phyloP scores from a whole-genome alignment of 2,329 filamentous ascomycete species.

The Colletotrichum nymphaeae region DNA sequence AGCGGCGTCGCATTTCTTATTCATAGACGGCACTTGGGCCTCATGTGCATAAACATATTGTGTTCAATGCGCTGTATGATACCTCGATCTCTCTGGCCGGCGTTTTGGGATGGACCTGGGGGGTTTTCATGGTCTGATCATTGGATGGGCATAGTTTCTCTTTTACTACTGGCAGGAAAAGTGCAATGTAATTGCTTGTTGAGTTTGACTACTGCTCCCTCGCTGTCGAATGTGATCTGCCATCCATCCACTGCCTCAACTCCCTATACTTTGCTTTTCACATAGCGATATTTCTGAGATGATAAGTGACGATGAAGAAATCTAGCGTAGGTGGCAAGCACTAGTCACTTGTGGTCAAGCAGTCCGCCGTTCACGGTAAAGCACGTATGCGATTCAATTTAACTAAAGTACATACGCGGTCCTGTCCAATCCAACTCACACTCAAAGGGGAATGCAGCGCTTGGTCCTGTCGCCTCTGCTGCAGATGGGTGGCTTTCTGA shows the following conservation, averaged over 20 bases:
- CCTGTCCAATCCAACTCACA: neutral
- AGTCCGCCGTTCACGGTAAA: neutral
- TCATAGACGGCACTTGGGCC: conserved; percentile 37
- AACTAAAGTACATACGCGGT: too few relatives aligned
- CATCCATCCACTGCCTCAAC: neutral
- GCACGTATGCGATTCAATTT: neutral
- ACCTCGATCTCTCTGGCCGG: conserved; percentile 38
- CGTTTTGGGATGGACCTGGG: conserved; percentile 36
- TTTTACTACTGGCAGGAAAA: conserved; percentile 37
- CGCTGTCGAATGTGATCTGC: neutral
- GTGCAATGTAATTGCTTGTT: conserved; percentile 34
- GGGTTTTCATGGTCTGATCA: conserved; percentile 36
- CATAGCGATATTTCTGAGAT: neutral
- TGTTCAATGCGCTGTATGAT: conserved; percentile 39
- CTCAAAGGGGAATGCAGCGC: conserved; percentile 21
- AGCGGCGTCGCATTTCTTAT: conserved; percentile 34
- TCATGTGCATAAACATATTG: conserved; percentile 36
- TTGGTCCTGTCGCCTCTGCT: conserved; percentile 8
- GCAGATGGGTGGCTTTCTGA: conserved; percentile 24
- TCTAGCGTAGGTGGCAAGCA: neutral
- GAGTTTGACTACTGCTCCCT: neutral
- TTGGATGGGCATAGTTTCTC: conserved; percentile 37
- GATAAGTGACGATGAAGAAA: neutral
- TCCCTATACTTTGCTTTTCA: neutral
- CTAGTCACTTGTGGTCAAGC: neutral